Base-by-base conservation (phyloP, 2,329 filamentous ascomycete species). In the Parasarocladium wereldwijsianum region DNA sequence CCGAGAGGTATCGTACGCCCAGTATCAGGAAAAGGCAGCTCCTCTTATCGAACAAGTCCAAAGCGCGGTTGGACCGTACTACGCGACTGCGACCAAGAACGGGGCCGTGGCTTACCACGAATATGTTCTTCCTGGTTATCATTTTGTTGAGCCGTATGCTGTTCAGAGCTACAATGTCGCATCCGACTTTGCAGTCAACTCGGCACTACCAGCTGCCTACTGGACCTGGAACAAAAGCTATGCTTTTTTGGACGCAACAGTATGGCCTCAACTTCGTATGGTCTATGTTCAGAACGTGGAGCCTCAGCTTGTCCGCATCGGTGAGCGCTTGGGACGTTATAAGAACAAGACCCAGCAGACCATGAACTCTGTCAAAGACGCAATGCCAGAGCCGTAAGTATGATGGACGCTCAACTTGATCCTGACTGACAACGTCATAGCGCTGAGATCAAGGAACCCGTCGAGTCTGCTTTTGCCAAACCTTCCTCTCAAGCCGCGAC, bases 211-310 rank as follows among this genome's bases (percentile, higher is more conserved):
- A 2, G 72, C 79, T 26, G 66, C 70, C 5, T 66, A 71, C 33
- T 81, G 73, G 61, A 70, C 70, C 3, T 83, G 78, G 66, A 72
- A 73, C 33, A 73, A 73, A 35, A 68, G 70, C 0, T 70, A 73
- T 34, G 57, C 66, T 9, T 87, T 94, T 45, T 56, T 92, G 19
- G 71, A 84, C 34, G 70, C 71, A 26, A 76, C 74, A 2, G 60
- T 96, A 11, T 90, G 82, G 77, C 87, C 87, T 2, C 76, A 79
- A 39, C 38, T 94, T 8, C 73, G 79, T 16, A 66, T 80, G 10
- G 58, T 94, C 5, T 96, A 96, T 46, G 70, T 76, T 8, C 76
- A 93, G 46, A 93, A 93, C 43, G 86, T 98, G 4, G 86, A 96
- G 56, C 92, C 92, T 10, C 92, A 98, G 53, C 66, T 98, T 10